phyloP scores from a whole-genome alignment of 23 red algal genomes.

The Gracilaria caudata region DNA sequence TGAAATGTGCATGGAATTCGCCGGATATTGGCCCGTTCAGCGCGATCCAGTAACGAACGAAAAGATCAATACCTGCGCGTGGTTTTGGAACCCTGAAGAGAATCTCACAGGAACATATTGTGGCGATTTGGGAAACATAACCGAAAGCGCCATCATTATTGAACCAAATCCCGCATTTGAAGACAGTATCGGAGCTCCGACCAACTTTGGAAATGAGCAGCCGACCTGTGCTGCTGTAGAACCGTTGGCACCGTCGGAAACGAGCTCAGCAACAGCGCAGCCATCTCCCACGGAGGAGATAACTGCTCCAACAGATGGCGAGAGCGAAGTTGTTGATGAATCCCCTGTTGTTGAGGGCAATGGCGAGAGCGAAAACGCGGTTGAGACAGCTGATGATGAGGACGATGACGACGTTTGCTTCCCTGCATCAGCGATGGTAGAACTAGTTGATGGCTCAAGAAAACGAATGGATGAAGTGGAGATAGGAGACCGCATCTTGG shows the following conservation, averaged over 20 bases:
- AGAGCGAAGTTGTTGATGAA: neutral
- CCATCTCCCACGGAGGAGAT: neutral
- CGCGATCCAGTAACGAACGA: constrained; percentile 27
- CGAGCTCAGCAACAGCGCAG: neutral
- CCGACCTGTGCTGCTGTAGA: neutral
- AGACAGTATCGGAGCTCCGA: constrained; percentile 25
- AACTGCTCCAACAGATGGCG: neutral
- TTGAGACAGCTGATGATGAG: constrained; percentile 5
- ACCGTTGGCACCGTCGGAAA: neutral
- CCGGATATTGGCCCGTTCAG: constrained; percentile 55
- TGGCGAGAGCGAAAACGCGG: neutral
- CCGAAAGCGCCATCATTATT: neutral
- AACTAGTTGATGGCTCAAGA: constrained; percentile 22
- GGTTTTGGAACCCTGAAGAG: neutral
- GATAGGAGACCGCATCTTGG: constrained; percentile 61
- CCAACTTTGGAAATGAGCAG: constrained; percentile 21
- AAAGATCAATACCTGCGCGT: constrained; percentile 52
- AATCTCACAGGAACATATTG: constrained; percentile 13
- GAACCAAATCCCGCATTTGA: constrained; percentile 40
- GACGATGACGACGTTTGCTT: constrained; percentile 49
- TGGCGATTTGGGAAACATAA: constrained; percentile 30
- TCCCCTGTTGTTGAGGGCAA: neutral
- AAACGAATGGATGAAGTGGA: constrained; percentile 60
- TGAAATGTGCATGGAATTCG: constrained; percentile 79
- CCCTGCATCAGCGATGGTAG: constrained; percentile 49